phyloP scores from a whole-genome alignment of 352 stramenopile species.

The Plasmopara muralis region DNA sequence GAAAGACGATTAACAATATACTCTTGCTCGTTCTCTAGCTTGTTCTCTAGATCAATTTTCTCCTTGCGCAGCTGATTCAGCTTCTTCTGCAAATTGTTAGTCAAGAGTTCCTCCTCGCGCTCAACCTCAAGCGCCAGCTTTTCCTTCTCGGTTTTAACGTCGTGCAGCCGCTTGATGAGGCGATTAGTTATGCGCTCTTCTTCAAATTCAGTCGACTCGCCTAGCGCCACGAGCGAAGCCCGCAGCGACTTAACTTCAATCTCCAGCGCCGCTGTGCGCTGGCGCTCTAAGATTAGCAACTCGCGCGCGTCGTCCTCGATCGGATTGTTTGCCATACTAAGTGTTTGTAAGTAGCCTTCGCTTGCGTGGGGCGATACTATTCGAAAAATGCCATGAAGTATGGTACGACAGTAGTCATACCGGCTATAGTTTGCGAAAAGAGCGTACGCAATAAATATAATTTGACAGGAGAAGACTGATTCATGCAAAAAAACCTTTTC shows the following conservation, averaged over 20 bases:
- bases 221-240: conserved; percentile 66
- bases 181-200: conserved; percentile 83
- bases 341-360: conserved; percentile 1
- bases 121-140: conserved; percentile 84
- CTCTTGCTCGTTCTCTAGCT: conserved; percentile 88
- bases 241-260: conserved; percentile 58
- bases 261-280: conserved; percentile 67
- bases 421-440: background rate
- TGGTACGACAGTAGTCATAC: conserved; percentile 15
- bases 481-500: background rate
- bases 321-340: background rate
- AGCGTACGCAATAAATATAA: background rate
- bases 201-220: conserved; percentile 78
- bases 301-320: conserved; percentile 36
- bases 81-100: conserved; percentile 87
- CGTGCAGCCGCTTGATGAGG: conserved; percentile 69
- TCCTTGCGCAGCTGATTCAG: conserved; percentile 81
- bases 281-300: conserved; percentile 63
- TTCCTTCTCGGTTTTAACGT: conserved; percentile 85
- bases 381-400: conserved; percentile 19
- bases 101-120: conserved; percentile 87
- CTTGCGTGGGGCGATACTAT: conserved; percentile 12
- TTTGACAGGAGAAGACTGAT: background rate
- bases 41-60: conserved; percentile 90
- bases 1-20: conserved; percentile 90